Percentiles rank a stretch among this genome's conserved stretches.
Conservation (phyloP, 2,329 filamentous ascomycete genomes). For the Pseudodiploospora longispora region DNA sequence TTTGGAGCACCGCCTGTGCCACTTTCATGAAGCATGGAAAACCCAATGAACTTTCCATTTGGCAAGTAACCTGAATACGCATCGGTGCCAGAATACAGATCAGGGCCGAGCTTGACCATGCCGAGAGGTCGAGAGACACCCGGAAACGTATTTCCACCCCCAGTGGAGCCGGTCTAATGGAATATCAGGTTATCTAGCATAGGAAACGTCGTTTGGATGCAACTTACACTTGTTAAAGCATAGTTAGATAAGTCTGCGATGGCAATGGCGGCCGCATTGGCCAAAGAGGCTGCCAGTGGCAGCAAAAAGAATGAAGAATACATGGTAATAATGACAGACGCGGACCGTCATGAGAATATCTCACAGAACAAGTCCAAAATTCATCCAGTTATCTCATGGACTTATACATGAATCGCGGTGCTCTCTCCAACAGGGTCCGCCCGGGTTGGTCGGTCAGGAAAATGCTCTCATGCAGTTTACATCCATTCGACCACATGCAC, state of each 20-base stretch:
- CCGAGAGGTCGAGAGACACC: constrained; percentile 40
- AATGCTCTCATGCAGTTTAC: too few relatives aligned
- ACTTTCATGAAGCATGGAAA: constrained; percentile 57
- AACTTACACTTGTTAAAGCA: constrained; percentile 27
- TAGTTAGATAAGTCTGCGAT: constrained; percentile 21
- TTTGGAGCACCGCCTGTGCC: constrained; percentile 63
- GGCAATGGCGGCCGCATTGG: background rate
- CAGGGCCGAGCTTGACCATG: constrained; percentile 42
- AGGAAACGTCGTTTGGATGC: too few relatives aligned
- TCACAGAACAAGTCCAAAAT: too few relatives aligned
- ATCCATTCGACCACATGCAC: background rate
- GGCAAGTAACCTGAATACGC: constrained; percentile 45
- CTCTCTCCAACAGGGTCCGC: too few relatives aligned
- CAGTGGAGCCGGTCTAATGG: constrained; percentile 33
- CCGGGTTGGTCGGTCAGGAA: too few relatives aligned
- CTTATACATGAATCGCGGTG: too few relatives aligned
- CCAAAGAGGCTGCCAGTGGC: background rate
- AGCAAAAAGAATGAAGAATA: constrained; percentile 4
- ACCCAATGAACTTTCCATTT: constrained; percentile 47
- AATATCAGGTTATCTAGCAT: too few relatives aligned
- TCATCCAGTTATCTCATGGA: too few relatives aligned
- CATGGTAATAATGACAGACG: constrained; percentile 2
- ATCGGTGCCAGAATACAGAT: constrained; percentile 40
- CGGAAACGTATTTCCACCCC: constrained; percentile 42
- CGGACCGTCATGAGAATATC: background rate